Percentiles rank a stretch among this genome's conserved stretches.
These are phyloP conservation scores for Calophaca sinica DNA, from an alignment of 306 rosid genomes.

Conservation along the genomic window DNA sequence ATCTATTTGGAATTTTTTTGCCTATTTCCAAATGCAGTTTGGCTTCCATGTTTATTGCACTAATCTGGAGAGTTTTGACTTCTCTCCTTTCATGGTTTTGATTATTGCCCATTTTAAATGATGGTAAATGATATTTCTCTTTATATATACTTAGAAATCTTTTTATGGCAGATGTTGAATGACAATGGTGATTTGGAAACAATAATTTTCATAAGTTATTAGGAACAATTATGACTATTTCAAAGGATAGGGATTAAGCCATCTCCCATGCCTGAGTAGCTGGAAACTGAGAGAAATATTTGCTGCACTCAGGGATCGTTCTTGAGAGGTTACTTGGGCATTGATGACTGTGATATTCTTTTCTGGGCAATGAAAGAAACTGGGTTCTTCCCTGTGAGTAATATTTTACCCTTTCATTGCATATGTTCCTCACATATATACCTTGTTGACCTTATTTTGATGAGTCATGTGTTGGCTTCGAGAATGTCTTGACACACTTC, in stretches of 20 bases:
- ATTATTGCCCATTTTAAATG: slow-evolving; percentile 96
- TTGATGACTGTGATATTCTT: slow-evolving; percentile 92
- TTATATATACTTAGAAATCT: background rate
- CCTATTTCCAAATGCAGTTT: slow-evolving; percentile 65
- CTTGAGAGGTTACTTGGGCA: slow-evolving; percentile 98
- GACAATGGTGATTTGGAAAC: slow-evolving; percentile 38
- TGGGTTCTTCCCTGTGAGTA: slow-evolving; percentile 74
- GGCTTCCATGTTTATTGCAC: slow-evolving; percentile 94
- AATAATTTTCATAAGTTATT: slow-evolving; percentile 17
- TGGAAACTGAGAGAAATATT: slow-evolving; percentile 96
- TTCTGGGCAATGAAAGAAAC: slow-evolving; percentile 86
- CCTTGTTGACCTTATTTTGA: too few species aligned
- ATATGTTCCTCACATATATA: background rate
- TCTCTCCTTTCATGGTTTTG: slow-evolving; percentile 99
- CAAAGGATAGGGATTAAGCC: slow-evolving; percentile 98
- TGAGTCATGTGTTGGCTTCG: too few species aligned
- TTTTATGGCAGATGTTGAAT: slow-evolving; percentile 21
- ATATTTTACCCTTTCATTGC: background rate
- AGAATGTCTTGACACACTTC: slow-evolving; percentile 11
- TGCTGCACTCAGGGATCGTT: slow-evolving; percentile 79
- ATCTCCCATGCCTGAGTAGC: slow-evolving; percentile 98
- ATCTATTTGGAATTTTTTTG: slow-evolving; percentile 14
- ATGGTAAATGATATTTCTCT: slow-evolving; percentile 58
- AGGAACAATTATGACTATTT: slow-evolving; percentile 99
- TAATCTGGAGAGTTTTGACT: slow-evolving; percentile 96